Base-by-base conservation (phyloP, 495 filamentous ascomycete species). In the Massariosphaeria phaeospora region DNA sequence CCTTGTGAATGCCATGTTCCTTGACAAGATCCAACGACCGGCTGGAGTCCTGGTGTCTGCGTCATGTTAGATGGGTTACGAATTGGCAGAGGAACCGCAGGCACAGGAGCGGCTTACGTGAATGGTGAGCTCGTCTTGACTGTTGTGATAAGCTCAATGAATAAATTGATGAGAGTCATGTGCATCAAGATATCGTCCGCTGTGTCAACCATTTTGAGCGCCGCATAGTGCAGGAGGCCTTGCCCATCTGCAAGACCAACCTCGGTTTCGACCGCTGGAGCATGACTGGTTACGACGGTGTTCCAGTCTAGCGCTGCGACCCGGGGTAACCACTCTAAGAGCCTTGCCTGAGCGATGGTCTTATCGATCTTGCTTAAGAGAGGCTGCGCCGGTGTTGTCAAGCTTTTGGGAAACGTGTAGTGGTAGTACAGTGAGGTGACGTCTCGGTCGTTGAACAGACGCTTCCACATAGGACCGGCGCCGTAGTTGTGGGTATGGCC, bases 141-240 rank as follows among this genome's bases (percentile, higher is more conserved):
- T n/a, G 59, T 59, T 13, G 48, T 33, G 45, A 72, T 61, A 20
- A 72, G 55, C 15, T 69, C 61, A n/a, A 62, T 50, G 59, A 62
- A 88, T 64, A 93, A 93, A 59, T 88, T 81, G 42, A 94, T 73
- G 42, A 93, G 69, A 17, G 75, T 87, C 61, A 87, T 76, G 56
- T 91, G 85, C 84, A 95, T 86, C 55, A 96, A 70, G 21, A 84
- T 73, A 62, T 96, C 90, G 33, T 73, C 74, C 51, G 74, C 75
- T 21, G 62, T 67, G 57, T 91, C 79, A 12, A 91, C 77, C 88
- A 95, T 91, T 34, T 78, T 71, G 33, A 81, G 70, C 3, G 83
- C 76, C 1, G 84, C 88, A 64, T 85, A 95, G 29, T 89, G 81
- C 12, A 95, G 73, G 2, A 96, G 64, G 12, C 88, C 86, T 41